Percentiles rank a stretch among this genome's conserved stretches.
These are phyloP conservation scores for Talaromyces sp. DNA, from an alignment of 2,329 filamentous ascomycete genomes.

Conservation along the genomic window DNA sequence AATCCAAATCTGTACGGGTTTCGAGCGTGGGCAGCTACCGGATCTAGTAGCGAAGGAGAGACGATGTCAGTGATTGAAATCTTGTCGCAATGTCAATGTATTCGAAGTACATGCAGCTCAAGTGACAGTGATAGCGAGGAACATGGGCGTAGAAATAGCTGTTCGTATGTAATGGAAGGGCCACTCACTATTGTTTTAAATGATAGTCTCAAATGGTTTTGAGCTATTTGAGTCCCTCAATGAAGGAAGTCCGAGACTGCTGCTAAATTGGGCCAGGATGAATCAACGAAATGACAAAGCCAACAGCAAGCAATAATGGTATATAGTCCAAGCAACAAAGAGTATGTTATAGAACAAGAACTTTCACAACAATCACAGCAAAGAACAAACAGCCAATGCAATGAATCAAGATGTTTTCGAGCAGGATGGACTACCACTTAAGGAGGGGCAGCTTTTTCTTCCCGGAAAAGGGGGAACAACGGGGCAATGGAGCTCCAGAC, in stretches of 20 bases:
- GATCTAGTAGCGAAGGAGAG: conserved; percentile 6
- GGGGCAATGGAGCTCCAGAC: conserved; percentile 17
- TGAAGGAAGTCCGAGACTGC: conserved; percentile 5
- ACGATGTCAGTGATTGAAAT: background rate
- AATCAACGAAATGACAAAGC: conserved; percentile 18
- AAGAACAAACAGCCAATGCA: background rate
- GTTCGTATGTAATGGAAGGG: background rate
- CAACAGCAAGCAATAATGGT: conserved; percentile 16
- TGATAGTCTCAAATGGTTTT: conserved; percentile 9
- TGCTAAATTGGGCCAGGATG: conserved; percentile 10
- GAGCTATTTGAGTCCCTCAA: conserved; percentile 14
- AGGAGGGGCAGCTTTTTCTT: conserved; percentile 17
- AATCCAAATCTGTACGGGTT: conserved; percentile 3
- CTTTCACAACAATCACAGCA: background rate
- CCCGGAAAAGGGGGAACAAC: conserved; percentile 22
- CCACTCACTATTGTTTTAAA: conserved; percentile 17
- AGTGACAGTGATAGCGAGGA: background rate
- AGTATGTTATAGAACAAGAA: background rate
- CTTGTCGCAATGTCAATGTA: background rate
- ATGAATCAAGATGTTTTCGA: conserved; percentile 2
- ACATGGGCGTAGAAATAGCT: background rate
- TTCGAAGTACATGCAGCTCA: background rate
- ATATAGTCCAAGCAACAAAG: conserved; percentile 6
- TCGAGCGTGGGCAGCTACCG: conserved; percentile 4
- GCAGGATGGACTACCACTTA: conserved; percentile 6